Percentiles rank a stretch among this genome's conserved stretches.
Conservation (phyloP, 768 basidiomycete genomes). For the Chalciporus chontae region DNA sequence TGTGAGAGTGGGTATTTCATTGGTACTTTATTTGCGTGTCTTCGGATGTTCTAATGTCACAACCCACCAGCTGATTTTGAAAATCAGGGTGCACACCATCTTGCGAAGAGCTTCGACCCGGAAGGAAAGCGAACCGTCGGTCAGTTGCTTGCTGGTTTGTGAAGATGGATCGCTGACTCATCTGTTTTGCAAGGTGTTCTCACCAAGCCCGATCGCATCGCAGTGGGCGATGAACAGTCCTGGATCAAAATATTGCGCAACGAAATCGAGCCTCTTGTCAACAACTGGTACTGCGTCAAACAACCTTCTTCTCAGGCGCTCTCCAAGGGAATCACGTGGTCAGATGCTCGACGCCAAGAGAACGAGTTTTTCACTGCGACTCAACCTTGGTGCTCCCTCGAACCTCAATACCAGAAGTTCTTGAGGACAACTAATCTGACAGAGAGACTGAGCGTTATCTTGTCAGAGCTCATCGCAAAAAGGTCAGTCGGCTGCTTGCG, state of each 20-base stretch:
- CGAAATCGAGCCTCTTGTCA: conserved; percentile 32
- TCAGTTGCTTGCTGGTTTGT: conserved; percentile 24
- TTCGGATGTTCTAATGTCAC: too few species aligned
- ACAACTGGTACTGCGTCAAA: conserved; percentile 35
- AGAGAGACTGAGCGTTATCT: conserved; percentile 49
- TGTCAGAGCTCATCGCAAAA: conserved; percentile 59
- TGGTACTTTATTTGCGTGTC: too few species aligned
- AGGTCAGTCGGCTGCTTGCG: conserved; percentile 36
- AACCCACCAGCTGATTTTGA: conserved; percentile 65
- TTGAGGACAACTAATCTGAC: conserved; percentile 57
- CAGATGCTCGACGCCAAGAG: conserved; percentile 54
- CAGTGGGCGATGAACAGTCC: conserved; percentile 10
- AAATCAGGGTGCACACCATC: conserved; percentile 70
- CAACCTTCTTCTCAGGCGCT: conserved; percentile 27
- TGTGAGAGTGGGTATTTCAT: conserved; percentile 24
- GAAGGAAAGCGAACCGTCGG: conserved; percentile 69
- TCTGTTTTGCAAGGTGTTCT: conserved; percentile 48
- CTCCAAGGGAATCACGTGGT: conserved; percentile 39
- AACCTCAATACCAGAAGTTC: conserved; percentile 45
- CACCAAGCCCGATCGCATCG: conserved; percentile 66
- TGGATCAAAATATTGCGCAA: conserved; percentile 58
- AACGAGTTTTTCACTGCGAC: conserved; percentile 48
- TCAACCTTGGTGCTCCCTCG: conserved; percentile 51
- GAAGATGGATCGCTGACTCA: too few species aligned
- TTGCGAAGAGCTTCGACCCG: conserved; percentile 59